Evolutionary conservation across 148 eudicot genomes (phyloP), one percentile per base, ranked within the genome.

Genomic region (Fallopia convolvulus): DNA sequence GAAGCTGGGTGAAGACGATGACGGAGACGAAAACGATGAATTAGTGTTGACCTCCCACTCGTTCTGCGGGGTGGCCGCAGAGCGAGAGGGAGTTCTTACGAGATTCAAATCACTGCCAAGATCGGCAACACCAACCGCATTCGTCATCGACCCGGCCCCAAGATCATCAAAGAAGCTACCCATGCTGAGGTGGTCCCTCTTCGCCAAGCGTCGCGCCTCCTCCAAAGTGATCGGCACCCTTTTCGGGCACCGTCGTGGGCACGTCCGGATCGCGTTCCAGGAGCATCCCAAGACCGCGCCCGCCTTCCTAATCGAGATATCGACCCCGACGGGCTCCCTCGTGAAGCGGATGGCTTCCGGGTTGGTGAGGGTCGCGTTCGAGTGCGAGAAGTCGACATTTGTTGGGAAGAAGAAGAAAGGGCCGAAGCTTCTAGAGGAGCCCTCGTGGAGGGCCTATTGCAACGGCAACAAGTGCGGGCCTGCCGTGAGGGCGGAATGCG

Each of bases 291-390:
- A 81, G 5, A 74, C 87, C 12, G 55, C 46, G 0, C 91, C 97
- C 0, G 85, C 84, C 4, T 85, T 92, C 6, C 61, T 92, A 0
- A 81, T 92, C 6, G 90, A 90, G 74, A 86, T 92, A 0, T 86
- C 92, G 0, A 86, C 90, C 0, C 89, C 89, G 0, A 92, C 87
- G 0, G 84, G 89, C 12, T 80, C 72, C 0, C 81, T 90, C 2
- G 97, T 92, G 1, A 65, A 79, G 12, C 91, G 90, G 68, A 90
- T 92, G 97, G 89, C 97, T 0, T 88, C 92, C 0, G 97, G 97
- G 75, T 39, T 89, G 61, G 94, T 92, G n/a, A 80, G 97, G 46
- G 88, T 92, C 1, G 97, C 94, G 5, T 75, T 92, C 18, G 97
- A 92, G 26, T 88, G 94, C 17, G 79, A 74, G 30, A 23, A 39